phyloP scores from a whole-genome alignment of 495 filamentous ascomycete species.

The Tetracladium marchalianum region DNA sequence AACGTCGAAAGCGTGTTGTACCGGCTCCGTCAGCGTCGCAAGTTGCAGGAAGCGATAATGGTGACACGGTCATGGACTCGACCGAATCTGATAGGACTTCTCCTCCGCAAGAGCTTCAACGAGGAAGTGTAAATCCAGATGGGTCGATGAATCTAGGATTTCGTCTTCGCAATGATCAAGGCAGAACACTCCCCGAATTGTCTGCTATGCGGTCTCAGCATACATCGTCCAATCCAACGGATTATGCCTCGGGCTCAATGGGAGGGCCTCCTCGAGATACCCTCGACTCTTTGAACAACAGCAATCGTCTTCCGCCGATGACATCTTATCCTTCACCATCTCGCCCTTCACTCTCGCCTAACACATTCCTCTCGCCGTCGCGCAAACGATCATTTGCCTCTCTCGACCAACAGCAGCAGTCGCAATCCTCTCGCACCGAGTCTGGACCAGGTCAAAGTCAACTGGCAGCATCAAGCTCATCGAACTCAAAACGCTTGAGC shows the following conservation, averaged over 20 bases:
- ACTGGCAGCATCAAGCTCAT: conserved; percentile 20
- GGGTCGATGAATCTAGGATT: conserved; percentile 52
- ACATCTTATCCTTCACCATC: conserved; percentile 28
- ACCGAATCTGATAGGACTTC: conserved; percentile 32
- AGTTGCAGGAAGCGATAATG: conserved; percentile 25
- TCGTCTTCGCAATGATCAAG: conserved; percentile 32
- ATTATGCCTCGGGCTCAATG: conserved; percentile 27
- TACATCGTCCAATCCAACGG: conserved; percentile 28
- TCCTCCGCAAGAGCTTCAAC: conserved; percentile 26
- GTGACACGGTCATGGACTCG: conserved; percentile 22
- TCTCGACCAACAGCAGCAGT: conserved; percentile 31
- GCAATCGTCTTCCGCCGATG: conserved; percentile 45
- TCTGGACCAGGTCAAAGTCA: not conserved
- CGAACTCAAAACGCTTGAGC: conserved; percentile 50
- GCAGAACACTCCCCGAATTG: conserved; percentile 35
- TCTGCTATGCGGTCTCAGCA: conserved; percentile 26
- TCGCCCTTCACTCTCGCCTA: conserved; percentile 38
- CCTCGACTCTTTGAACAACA: conserved; percentile 35
- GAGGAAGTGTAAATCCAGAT: conserved; percentile 40
- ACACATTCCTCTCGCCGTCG: conserved; percentile 40
- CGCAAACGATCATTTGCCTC: conserved; percentile 61
- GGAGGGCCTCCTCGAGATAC: conserved; percentile 24
- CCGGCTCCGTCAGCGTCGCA: conserved; percentile 55
- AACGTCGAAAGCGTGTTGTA: conserved; percentile 90
- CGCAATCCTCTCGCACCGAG: conserved; percentile 4